These are phyloP conservation scores for Pythium aquatile DNA, from an alignment of 352 stramenopile genomes.

Conservation along the genomic window DNA sequence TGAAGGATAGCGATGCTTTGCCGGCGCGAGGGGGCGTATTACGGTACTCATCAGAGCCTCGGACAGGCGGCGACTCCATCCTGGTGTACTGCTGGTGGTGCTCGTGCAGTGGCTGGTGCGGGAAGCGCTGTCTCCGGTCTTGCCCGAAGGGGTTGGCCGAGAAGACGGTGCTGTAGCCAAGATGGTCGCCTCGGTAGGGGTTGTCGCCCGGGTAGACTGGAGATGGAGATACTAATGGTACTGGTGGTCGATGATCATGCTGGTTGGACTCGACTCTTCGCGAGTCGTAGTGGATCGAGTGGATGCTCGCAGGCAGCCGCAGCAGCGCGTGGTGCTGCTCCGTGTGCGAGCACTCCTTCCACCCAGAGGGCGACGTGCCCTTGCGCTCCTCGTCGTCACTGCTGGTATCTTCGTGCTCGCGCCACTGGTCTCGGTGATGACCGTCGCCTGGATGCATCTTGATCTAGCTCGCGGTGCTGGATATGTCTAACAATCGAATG, in stretches of 20 bases:
- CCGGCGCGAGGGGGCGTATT: constrained; percentile 13
- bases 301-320: constrained; percentile 7
- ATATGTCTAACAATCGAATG: constrained; percentile 5
- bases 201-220: not conserved
- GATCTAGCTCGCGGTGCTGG: not conserved
- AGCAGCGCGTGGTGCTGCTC: constrained; percentile 9
- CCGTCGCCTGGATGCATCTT: constrained; percentile 18
- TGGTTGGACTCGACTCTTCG: constrained; percentile 13
- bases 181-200: constrained; percentile 8
- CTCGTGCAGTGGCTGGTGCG: constrained; percentile 9
- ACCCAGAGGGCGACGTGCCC: not conserved
- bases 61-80: not conserved
- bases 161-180: constrained; percentile 10
- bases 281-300: constrained; percentile 18
- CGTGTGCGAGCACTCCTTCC: constrained; percentile 10
- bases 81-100: not conserved
- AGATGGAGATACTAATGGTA: not conserved
- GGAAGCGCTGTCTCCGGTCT: constrained; percentile 12
- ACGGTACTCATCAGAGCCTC: constrained; percentile 4
- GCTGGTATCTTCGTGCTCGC: not conserved
- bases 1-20: constrained; percentile 36
- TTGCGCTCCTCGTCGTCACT: constrained; percentile 12
- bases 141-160: constrained; percentile 2
- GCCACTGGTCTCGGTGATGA: constrained; percentile 1
- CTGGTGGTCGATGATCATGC: constrained; percentile 7